Evolutionary conservation across 305 asterid species (phyloP), one percentile per base, ranked within the genome.

Genomic region (Rubia occidens): DNA sequence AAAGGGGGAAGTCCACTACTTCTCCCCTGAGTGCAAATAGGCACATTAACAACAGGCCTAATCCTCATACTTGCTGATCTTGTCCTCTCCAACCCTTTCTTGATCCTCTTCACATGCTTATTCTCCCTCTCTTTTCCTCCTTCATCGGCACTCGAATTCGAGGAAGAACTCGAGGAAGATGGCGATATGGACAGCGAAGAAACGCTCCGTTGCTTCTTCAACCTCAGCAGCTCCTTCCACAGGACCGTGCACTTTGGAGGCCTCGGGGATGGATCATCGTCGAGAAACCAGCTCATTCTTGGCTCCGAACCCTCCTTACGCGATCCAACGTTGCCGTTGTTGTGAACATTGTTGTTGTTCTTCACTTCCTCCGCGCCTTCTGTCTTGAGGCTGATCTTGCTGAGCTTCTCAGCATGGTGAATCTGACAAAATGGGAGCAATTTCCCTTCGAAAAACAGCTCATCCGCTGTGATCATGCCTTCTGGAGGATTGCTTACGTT

Each of bases 251-350:
- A 92, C 55, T 79, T 89, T 1, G 98, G 98, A 1, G 96, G 97
- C 71, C 98, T 74, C 1, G 98, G 98, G 3, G 98, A 90, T 5
- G 98, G 98, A 75, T 90, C 98, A 56, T 92, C 97, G 64, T 92
- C 98, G 44, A 88, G 81, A 61, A 92, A 90, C 96, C 93, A 92
- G 75, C 86, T 83, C 35, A 84, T 86, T 63, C 87, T 77, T 40
- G 75, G 70, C 60, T 78, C 86, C 8, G 83, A 85, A 8, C 0
- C 43, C 58, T 51, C 58, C 58, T 15, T 49, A 6, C 9, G 55
- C 0, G 55, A 32, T 32, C 35, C 35, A 32, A 32, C 35, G 35
- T 32, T 32, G 35, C 4, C 2, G 35, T 32, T 32, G 35, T 2
- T 32, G 35, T 3, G 3, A 3, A 2, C 35, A 32, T 32, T 32